A percentile compares a stretch with the other conserved stretches of the same genome.
These are phyloP conservation scores for Alternaria conjuncta DNA, from an alignment of 2,329 filamentous ascomycete species.

Conservation along the genomic window DNA sequence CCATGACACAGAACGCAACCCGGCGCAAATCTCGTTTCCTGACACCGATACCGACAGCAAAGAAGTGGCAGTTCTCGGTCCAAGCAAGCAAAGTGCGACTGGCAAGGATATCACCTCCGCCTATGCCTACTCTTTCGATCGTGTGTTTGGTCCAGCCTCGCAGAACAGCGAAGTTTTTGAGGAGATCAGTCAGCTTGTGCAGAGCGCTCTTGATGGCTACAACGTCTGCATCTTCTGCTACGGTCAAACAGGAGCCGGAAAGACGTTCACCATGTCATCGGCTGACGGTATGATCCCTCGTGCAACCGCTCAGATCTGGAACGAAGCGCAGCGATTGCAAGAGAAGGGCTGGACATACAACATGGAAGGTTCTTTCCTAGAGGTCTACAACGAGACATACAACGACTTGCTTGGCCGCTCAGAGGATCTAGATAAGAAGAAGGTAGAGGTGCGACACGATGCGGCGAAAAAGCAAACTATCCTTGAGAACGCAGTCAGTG, in stretches of 20 bases:
- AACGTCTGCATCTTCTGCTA: slow-evolving; percentile 99
- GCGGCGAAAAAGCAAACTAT: slow-evolving; percentile 79
- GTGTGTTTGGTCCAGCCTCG: slow-evolving; percentile 80
- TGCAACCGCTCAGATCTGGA: slow-evolving; percentile 91
- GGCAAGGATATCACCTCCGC: slow-evolving; percentile 78
- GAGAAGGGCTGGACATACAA: slow-evolving; percentile 94
- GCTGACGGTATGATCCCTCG: slow-evolving; percentile 95
- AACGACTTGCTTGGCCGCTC: slow-evolving; percentile 83
- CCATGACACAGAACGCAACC: slow-evolving; percentile 63
- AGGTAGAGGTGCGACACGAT: slow-evolving; percentile 89
- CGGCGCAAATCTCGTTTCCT: slow-evolving; percentile 79
- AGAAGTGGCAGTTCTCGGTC: slow-evolving; percentile 83
- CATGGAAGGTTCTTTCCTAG: slow-evolving; percentile 94
- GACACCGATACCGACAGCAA: slow-evolving; percentile 81
- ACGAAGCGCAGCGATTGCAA: slow-evolving; percentile 79
- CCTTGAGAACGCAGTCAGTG: slow-evolving; percentile 79
- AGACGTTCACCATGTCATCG: slow-evolving; percentile 96
- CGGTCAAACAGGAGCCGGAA: slow-evolving; percentile 94
- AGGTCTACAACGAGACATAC: slow-evolving; percentile 98
- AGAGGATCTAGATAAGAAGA: slow-evolving; percentile 77
- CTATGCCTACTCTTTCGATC: slow-evolving; percentile 88
- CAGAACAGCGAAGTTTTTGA: slow-evolving; percentile 89
- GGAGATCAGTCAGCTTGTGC: slow-evolving; percentile 95
- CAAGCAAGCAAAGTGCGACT: slow-evolving; percentile 82
- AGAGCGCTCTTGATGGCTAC: slow-evolving; percentile 95